These are phyloP conservation scores for Agrocybe chaxingu DNA, from an alignment of 768 basidiomycete species.

Conservation along the genomic window DNA sequence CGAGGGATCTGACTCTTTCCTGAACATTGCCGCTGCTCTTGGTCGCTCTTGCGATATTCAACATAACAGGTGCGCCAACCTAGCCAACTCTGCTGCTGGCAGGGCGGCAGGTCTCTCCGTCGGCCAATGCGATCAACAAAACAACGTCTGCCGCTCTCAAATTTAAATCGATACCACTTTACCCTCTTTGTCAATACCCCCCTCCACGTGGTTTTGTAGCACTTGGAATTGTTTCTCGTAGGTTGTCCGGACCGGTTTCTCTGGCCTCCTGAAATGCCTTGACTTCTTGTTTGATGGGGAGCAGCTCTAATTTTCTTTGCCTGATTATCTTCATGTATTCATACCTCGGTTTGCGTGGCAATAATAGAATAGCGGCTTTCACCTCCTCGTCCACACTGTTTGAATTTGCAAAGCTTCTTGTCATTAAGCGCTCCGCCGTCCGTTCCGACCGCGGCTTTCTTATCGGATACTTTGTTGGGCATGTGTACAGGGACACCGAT, in stretches of 20 bases:
- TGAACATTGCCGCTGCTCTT: constrained; percentile 45
- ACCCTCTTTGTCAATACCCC: neutral
- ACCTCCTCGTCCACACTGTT: neutral
- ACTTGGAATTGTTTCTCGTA: constrained; percentile 5
- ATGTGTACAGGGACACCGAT: too few relatives aligned
- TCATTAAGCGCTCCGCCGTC: too few relatives aligned
- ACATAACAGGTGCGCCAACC: constrained; percentile 52
- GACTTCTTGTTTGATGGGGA: constrained; percentile 4
- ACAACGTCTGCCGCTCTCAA: constrained; percentile 27
- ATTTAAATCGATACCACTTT: constrained; percentile 8
- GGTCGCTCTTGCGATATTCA: constrained; percentile 59
- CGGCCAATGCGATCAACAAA: constrained; percentile 35
- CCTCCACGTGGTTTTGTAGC: constrained; percentile 5
- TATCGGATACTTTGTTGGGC: too few relatives aligned
- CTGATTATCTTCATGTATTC: constrained; percentile 18
- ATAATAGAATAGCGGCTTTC: constrained; percentile 19
- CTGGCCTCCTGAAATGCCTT: constrained; percentile 3
- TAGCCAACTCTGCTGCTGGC: constrained; percentile 43
- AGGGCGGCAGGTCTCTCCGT: constrained; percentile 34
- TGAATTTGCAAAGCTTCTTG: too few relatives aligned
- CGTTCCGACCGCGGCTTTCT: too few relatives aligned
- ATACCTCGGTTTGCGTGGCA: constrained; percentile 18
- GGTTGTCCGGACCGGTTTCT: constrained; percentile 13
- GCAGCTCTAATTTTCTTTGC: neutral
- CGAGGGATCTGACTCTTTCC: constrained; percentile 40